Percentiles rank a stretch among this genome's conserved stretches.
Evolutionary conservation across 2,329 filamentous ascomycete species (phyloP).

Genomic region (Beauveria pseudobassiana): DNA sequence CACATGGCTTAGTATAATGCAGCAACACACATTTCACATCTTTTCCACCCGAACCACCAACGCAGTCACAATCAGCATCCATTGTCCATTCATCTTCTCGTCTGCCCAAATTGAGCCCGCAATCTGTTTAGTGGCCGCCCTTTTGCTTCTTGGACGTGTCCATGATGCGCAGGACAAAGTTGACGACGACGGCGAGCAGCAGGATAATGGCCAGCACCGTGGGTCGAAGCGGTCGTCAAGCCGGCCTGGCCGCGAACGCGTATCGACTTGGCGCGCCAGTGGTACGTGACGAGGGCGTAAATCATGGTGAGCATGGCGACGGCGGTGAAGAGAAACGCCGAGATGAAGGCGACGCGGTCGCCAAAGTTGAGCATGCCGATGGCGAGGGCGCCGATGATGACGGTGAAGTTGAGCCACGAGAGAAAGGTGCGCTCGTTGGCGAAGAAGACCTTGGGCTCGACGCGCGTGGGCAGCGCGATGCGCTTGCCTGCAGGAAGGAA

Average conservation of each 20-base stretch:
- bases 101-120: no score
- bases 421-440: constrained; percentile 99
- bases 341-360: constrained; percentile 88
- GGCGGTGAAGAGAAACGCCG: constrained; percentile 84
- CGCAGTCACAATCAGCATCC: background rate
- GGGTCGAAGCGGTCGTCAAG: constrained; percentile 93
- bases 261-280: constrained; percentile 94
- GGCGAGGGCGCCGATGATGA: constrained; percentile 92
- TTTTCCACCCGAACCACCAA: background rate
- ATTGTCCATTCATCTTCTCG: background rate
- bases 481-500: constrained; percentile 66
- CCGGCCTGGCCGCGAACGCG: constrained; percentile 84
- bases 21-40: background rate
- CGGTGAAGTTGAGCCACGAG: constrained; percentile 99
- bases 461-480: constrained; percentile 93
- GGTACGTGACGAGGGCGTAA: constrained; percentile 90
- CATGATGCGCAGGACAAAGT: constrained; percentile 76
- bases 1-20: background rate
- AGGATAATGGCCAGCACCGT: constrained; percentile 83
- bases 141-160: constrained; percentile 33
- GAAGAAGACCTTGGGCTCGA: constrained; percentile 99
- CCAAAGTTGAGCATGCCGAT: constrained; percentile 98
- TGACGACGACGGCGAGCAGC: constrained; percentile 84
- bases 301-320: constrained; percentile 94
- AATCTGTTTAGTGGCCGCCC: constrained; percentile 12